Conservation (phyloP, 768 basidiomycete species). For the Strobilomyces confusus region DNA sequence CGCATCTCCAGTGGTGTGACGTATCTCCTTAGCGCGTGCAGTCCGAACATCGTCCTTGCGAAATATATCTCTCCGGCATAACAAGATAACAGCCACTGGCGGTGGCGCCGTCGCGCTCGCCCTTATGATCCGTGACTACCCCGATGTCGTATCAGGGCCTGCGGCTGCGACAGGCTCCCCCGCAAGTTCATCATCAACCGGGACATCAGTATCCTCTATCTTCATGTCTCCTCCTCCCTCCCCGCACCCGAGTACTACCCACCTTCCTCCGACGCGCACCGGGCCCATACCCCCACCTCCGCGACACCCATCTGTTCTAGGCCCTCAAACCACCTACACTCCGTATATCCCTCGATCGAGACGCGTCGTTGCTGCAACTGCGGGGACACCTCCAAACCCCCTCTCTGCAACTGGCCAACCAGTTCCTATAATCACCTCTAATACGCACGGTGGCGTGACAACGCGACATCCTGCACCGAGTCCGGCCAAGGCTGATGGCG, state of each 20-base stretch:
- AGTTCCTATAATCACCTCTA: conserved; percentile 69
- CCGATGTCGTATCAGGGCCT: conserved; percentile 56
- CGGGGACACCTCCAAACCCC: conserved; percentile 29
- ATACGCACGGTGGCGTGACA: conserved; percentile 50
- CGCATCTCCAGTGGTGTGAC: not conserved
- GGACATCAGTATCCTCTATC: conserved; percentile 12
- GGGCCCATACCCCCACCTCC: conserved; percentile 46
- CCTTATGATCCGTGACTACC: conserved; percentile 95
- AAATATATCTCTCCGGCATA: conserved; percentile 88
- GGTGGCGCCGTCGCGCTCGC: conserved; percentile 91
- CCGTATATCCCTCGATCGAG: conserved; percentile 73
- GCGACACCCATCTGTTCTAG: conserved; percentile 44
- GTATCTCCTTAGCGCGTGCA: conserved; percentile 54
- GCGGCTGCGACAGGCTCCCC: not conserved
- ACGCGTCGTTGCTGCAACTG: conserved; percentile 31
- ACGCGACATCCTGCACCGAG: conserved; percentile 35
- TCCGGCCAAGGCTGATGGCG: not conserved
- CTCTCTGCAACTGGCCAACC: conserved; percentile 42
- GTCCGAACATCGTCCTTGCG: conserved; percentile 80
- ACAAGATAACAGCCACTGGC: conserved; percentile 79
- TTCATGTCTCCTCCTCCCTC: conserved; percentile 33
- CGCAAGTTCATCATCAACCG: conserved; percentile 1
- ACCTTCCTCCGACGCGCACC: conserved; percentile 25
- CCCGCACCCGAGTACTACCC: conserved; percentile 28
- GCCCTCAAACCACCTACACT: conserved; percentile 71